phyloP scores from a whole-genome alignment of 176 grass and related monocot species.

The Miscanthus lutarioriparius region DNA sequence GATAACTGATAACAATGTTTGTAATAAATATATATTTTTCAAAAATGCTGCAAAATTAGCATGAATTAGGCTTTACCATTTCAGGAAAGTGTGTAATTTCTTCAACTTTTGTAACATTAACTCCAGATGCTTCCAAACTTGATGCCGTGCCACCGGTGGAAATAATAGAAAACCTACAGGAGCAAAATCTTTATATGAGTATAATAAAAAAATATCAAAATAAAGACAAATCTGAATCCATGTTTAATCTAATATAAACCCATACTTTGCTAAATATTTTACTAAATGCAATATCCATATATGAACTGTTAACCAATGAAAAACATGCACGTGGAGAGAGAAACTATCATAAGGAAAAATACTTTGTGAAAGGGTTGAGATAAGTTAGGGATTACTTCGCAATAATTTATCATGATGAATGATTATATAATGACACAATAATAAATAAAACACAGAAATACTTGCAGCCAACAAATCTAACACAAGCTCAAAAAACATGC shows the following conservation, averaged over 20 bases:
- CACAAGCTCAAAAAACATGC: not conserved
- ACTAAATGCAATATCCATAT: conserved; percentile 1
- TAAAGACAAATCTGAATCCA: conserved; percentile 5
- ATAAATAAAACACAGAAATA: not conserved
- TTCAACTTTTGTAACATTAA: conserved; percentile 89
- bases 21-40: not conserved
- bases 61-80: conserved; percentile 66
- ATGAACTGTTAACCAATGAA: not conserved
- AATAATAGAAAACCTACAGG: conserved; percentile 72
- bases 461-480: not conserved
- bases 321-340: not conserved
- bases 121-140: conserved; percentile 74
- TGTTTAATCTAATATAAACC: not conserved
- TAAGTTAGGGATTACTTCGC: not conserved
- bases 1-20: not conserved
- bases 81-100: conserved; percentile 92
- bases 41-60: not conserved
- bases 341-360: not conserved
- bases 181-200: conserved; percentile 18
- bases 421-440: not conserved
- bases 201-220: not conserved
- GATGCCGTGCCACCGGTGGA: conserved; percentile 88
- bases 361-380: not conserved
- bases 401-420: not conserved
- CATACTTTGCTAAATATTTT: not conserved